A percentile compares a stretch with the other conserved stretches of the same genome.
Conservation (phyloP, 768 basidiomycete genomes). For the Guyanaporus albipodus region DNA sequence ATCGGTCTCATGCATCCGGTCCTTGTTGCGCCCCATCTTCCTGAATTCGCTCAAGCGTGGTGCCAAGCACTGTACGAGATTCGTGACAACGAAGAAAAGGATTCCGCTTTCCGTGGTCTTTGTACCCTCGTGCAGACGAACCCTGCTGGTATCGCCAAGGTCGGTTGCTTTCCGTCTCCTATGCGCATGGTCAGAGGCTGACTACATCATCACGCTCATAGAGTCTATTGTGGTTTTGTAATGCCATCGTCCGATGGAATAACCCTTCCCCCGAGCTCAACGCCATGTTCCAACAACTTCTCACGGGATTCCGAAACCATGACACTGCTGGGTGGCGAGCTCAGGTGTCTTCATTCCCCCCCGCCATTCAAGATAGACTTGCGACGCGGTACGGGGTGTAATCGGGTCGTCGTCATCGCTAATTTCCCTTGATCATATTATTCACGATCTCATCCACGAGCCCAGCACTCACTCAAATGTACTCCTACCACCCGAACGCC, state of each 20-base stretch:
- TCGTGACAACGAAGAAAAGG: constrained; percentile 99
- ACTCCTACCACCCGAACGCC: constrained; percentile 11
- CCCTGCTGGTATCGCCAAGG: constrained; percentile 91
- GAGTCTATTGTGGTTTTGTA: constrained; percentile 97
- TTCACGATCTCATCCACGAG: constrained; percentile 17
- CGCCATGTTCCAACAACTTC: constrained; percentile 87
- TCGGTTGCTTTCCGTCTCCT: constrained; percentile 33
- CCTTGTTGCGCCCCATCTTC: constrained; percentile 83
- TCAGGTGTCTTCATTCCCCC: constrained; percentile 81
- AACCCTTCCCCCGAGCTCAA: constrained; percentile 89
- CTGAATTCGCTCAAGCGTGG: constrained; percentile 93
- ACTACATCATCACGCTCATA: constrained; percentile 30
- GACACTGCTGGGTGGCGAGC: constrained; percentile 82
- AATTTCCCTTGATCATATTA: not conserved
- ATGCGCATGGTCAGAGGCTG: not conserved
- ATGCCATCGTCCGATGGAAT: constrained; percentile 94
- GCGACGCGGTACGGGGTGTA: constrained; percentile 85
- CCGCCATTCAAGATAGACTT: constrained; percentile 83
- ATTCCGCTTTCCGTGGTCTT: constrained; percentile 96
- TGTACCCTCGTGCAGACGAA: constrained; percentile 95
- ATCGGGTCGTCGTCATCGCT: constrained; percentile 11
- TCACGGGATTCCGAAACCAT: constrained; percentile 88
- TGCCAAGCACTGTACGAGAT: constrained; percentile 97
- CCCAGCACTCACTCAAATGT: constrained; percentile 7
- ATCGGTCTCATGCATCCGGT: constrained; percentile 91